phyloP scores from a whole-genome alignment of 257 asterid species.

The Rehmannia glutinosa region DNA sequence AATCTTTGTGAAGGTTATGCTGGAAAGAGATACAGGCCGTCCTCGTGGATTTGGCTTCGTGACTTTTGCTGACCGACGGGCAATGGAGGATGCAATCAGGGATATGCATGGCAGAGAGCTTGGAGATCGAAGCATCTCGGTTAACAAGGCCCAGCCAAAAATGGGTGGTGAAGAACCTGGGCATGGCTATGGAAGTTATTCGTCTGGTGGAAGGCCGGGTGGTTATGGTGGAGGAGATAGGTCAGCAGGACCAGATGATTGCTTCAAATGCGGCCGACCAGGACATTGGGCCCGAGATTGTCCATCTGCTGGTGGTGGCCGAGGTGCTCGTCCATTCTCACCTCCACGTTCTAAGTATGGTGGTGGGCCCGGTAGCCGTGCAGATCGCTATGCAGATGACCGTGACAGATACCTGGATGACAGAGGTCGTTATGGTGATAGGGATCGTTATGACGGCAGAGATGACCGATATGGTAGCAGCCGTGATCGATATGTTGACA shows the following conservation, averaged over 20 bases:
- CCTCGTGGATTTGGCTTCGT: constrained; percentile 99
- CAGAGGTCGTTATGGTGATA: constrained; percentile 71
- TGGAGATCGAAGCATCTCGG: constrained; percentile 85
- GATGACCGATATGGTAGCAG: constrained; percentile 76
- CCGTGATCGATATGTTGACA: constrained; percentile 79
- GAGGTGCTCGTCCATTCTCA: constrained; percentile 60
- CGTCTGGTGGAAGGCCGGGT: constrained; percentile 67
- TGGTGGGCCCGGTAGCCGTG: constrained; percentile 59
- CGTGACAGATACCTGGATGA: constrained; percentile 79
- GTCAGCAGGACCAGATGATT: constrained; percentile 81
- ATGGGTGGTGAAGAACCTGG: constrained; percentile 69
- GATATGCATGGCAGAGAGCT: constrained; percentile 94
- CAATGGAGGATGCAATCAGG: constrained; percentile 93
- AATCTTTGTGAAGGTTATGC: constrained; percentile 56
- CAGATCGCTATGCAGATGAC: constrained; percentile 73
- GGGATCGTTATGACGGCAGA: constrained; percentile 69
- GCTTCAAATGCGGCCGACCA: constrained; percentile 96
- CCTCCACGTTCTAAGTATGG: constrained; percentile 81
- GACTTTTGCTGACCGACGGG: constrained; percentile 87
- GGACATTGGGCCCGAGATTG: constrained; percentile 99
- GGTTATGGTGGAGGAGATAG: constrained; percentile 60
- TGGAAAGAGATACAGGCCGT: constrained; percentile 95
- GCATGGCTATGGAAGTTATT: constrained; percentile 67
- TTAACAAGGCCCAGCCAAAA: constrained; percentile 93
- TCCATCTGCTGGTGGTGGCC: constrained; percentile 71